Percentiles rank a stretch among this genome's conserved stretches.
These are phyloP conservation scores for Albugo candida DNA, from an alignment of 352 stramenopile genomes.

Conservation along the genomic window DNA sequence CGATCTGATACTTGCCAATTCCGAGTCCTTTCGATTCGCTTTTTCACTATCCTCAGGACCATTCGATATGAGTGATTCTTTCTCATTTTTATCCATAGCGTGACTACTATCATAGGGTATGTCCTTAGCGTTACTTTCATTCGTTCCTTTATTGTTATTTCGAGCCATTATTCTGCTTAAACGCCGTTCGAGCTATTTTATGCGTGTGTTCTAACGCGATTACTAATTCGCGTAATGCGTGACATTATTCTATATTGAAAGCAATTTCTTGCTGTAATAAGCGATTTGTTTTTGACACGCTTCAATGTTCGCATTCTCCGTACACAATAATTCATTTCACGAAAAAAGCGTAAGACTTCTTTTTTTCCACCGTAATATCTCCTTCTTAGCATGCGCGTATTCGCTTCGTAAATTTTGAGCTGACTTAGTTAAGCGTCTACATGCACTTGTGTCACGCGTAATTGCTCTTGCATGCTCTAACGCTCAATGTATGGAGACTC, in stretches of 20 bases:
- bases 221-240: constrained; percentile 48
- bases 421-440: constrained; percentile 55
- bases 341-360: constrained; percentile 76
- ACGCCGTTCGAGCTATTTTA: constrained; percentile 38
- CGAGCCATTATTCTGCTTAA: constrained; percentile 2
- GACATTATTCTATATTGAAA: constrained; percentile 65
- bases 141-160: background rate
- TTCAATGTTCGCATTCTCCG: constrained; percentile 70
- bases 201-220: constrained; percentile 49
- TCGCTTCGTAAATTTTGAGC: constrained; percentile 67
- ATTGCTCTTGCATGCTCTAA: constrained; percentile 18
- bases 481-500: constrained; percentile 1
- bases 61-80: background rate
- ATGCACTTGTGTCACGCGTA: constrained; percentile 58
- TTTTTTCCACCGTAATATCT: constrained; percentile 64
- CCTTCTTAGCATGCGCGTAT: constrained; percentile 62
- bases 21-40: background rate
- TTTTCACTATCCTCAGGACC: constrained; percentile 2
- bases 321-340: constrained; percentile 63
- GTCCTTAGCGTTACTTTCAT: background rate
- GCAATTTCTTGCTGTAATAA: constrained; percentile 73
- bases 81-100: constrained; percentile 22
- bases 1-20: constrained; percentile 15
- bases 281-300: constrained; percentile 64
- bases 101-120: constrained; percentile 16